Evolutionary conservation across 202 grass and related monocot species (phyloP).

Genomic region (Setaria italica): DNA sequence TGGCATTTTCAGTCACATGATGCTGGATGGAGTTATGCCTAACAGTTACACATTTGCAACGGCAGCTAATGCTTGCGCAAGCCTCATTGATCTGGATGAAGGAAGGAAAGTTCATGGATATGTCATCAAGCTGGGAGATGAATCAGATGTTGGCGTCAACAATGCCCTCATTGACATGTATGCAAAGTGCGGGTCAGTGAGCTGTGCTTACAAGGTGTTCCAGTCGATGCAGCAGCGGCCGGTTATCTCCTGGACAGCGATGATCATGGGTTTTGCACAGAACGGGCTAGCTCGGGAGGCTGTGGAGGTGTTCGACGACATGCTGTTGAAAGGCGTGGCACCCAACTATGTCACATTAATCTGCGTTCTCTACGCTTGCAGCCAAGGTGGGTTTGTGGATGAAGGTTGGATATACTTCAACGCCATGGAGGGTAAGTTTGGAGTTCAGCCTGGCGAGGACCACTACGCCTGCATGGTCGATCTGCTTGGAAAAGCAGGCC

Average conservation of each 20-base stretch:
- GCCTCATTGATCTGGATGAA: constrained; percentile 32
- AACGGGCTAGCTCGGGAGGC: constrained; percentile 53
- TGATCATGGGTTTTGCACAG: constrained; percentile 67
- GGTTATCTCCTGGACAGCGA: constrained; percentile 56
- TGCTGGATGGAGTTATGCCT: constrained; percentile 42
- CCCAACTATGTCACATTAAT: constrained; percentile 63
- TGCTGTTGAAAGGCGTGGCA: constrained; percentile 45
- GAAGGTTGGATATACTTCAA: constrained; percentile 65
- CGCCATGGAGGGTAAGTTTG: constrained; percentile 55
- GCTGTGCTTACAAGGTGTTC: constrained; percentile 52
- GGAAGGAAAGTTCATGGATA: constrained; percentile 56
- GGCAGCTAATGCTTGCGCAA: constrained; percentile 47
- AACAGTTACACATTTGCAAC: constrained; percentile 69
- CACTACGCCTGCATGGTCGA: constrained; percentile 74
- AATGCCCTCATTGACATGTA: constrained; percentile 76
- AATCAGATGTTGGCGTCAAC: constrained; percentile 45
- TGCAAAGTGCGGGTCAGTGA: constrained; percentile 48
- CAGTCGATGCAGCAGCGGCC: constrained; percentile 46
- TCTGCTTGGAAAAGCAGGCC: constrained; percentile 68
- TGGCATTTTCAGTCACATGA: constrained; percentile 51
- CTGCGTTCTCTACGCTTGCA: constrained; percentile 58
- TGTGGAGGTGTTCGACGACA: constrained; percentile 51
- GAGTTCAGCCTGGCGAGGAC: constrained; percentile 55
- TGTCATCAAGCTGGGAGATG: constrained; percentile 54
- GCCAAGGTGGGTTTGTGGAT: constrained; percentile 59